Conservation (phyloP, 257 asterid genomes). For the Anisodus acutangulus region DNA sequence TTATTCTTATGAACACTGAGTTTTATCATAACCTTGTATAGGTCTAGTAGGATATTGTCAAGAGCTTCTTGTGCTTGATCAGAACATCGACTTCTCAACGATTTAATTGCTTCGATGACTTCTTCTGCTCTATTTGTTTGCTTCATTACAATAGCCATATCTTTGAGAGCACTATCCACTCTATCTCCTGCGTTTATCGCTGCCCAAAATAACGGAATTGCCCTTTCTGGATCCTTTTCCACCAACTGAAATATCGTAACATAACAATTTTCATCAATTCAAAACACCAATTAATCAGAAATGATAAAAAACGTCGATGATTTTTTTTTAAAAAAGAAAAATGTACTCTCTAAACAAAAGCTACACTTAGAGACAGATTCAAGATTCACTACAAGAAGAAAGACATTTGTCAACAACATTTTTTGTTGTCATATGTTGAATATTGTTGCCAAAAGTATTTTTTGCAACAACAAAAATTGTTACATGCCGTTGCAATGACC, state of each 20-base stretch:
- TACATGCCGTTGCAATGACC: too few species aligned
- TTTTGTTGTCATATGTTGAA: too few species aligned
- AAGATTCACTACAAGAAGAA: too few species aligned
- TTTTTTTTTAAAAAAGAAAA: too few species aligned
- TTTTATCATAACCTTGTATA: slow-evolving; percentile 25
- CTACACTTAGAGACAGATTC: too few species aligned
- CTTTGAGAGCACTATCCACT: slow-evolving; percentile 24
- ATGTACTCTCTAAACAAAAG: neutral
- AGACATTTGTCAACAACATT: too few species aligned
- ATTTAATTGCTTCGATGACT: slow-evolving; percentile 33
- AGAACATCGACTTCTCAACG: slow-evolving; percentile 29
- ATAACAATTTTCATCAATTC: neutral
- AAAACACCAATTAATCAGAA: neutral
- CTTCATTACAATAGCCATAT: slow-evolving; percentile 36
- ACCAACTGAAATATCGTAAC: slow-evolving; percentile 10
- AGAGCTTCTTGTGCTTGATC: slow-evolving; percentile 34
- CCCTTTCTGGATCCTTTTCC: slow-evolving; percentile 32
- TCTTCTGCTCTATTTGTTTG: slow-evolving; percentile 31
- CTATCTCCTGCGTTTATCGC: slow-evolving; percentile 29
- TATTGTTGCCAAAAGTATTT: too few species aligned
- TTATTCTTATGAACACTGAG: neutral
- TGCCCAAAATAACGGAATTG: slow-evolving; percentile 32
- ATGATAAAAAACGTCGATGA: neutral
- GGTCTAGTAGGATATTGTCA: slow-evolving; percentile 32
- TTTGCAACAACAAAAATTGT: too few species aligned